Evolutionary conservation across 495 filamentous ascomycete genomes (phyloP).

Genomic region (Massariosphaeria phaeospora): DNA sequence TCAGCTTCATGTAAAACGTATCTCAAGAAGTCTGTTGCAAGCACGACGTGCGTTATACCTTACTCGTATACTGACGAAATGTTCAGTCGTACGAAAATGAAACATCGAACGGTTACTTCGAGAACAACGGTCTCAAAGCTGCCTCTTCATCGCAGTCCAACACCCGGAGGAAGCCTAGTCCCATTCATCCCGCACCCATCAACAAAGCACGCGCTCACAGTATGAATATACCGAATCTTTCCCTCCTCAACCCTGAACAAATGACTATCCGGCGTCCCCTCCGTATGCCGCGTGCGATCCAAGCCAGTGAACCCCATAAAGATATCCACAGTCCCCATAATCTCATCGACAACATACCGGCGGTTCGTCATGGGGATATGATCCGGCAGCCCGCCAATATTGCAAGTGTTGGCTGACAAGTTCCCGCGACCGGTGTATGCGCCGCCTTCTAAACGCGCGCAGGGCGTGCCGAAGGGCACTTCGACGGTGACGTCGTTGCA

Average conservation of each 20-base stretch:
- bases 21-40: no score
- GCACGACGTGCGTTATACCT: no score
- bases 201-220: neutral
- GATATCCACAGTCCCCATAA: constrained; percentile 43
- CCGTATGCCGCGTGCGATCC: constrained; percentile 8
- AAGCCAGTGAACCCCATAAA: constrained; percentile 30
- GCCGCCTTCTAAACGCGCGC: constrained; percentile 47
- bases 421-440: constrained; percentile 37
- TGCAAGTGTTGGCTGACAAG: constrained; percentile 38
- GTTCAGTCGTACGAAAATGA: no score
- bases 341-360: constrained; percentile 46
- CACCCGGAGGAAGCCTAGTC: neutral
- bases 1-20: no score
- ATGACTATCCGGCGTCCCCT: constrained; percentile 23
- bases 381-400: constrained; percentile 37
- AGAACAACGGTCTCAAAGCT: neutral
- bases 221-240: constrained; percentile 18
- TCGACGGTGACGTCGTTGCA: constrained; percentile 41
- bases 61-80: no score
- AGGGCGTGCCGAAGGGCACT: constrained; percentile 47
- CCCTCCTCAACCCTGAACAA: constrained; percentile 21
- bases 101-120: no score
- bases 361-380: constrained; percentile 38
- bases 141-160: neutral
- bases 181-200: constrained; percentile 13